Conservation (phyloP, 2,329 filamentous ascomycete genomes). For the Diaporthe ilicicola region DNA sequence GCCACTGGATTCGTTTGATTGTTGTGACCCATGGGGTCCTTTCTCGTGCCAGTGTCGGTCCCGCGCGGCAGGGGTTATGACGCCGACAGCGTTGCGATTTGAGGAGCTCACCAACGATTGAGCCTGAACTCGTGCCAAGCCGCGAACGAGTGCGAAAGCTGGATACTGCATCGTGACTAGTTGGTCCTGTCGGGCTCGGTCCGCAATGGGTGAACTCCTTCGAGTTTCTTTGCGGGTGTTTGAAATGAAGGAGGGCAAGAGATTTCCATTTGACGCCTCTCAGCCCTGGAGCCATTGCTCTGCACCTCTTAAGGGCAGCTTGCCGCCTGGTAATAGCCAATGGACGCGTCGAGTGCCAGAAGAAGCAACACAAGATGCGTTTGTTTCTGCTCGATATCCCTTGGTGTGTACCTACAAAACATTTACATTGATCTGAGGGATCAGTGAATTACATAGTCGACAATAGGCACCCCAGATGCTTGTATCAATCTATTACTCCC, state of each 20-base stretch:
- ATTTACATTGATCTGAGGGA: background rate
- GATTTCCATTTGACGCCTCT: background rate
- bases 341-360: background rate
- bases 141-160: background rate
- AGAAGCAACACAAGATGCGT: background rate
- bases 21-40: background rate
- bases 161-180: background rate
- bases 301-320: background rate
- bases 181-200: background rate
- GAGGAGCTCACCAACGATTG: background rate
- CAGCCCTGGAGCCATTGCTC: background rate
- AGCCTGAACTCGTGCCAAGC: background rate
- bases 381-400: background rate
- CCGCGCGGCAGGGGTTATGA: background rate
- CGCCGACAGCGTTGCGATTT: background rate
- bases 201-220: background rate
- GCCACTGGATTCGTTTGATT: background rate
- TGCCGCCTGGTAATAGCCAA: background rate
- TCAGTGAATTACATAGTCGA: background rate
- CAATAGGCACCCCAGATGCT: background rate
- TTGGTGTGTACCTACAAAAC: background rate
- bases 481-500: background rate
- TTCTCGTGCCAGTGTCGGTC: background rate
- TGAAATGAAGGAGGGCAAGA: background rate
- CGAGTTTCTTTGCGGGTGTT: background rate